These are phyloP conservation scores for Musa balbisiana DNA, from an alignment of 202 grass and related monocot genomes.

Conservation along the genomic window DNA sequence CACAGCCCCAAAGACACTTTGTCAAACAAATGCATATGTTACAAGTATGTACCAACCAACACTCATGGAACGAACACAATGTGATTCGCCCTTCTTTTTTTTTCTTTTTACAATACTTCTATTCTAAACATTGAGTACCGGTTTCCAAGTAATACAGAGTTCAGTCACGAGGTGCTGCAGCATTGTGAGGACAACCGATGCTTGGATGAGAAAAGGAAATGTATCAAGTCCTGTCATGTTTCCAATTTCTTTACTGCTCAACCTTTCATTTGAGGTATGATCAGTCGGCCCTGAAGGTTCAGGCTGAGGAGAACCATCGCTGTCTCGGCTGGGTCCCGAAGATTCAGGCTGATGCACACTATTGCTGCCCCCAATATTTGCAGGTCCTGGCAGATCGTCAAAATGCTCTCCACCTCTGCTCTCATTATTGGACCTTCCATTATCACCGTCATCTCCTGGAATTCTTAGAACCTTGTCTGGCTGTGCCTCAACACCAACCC, in stretches of 20 bases:
- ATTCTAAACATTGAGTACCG: too few species aligned
- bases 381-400: slow-evolving; percentile 27
- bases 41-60: too few species aligned
- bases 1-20: too few species aligned
- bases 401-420: too few species aligned
- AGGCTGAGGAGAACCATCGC: background rate
- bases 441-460: slow-evolving; percentile 38
- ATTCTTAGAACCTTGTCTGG: slow-evolving; percentile 53
- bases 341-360: slow-evolving; percentile 18
- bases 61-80: too few species aligned
- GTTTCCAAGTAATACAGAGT: background rate
- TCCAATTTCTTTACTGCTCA: slow-evolving; percentile 1
- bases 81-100: too few species aligned
- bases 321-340: slow-evolving; percentile 22
- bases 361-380: slow-evolving; percentile 18
- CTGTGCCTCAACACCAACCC: slow-evolving; percentile 81
- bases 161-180: background rate
- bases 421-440: slow-evolving; percentile 39
- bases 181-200: background rate
- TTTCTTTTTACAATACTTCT: too few species aligned
- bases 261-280: background rate
- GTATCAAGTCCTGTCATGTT: background rate
- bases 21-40: too few species aligned
- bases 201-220: background rate
- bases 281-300: slow-evolving; percentile 1